Base-by-base conservation (phyloP, 1,284 basidiomycete genomes). In the Phlebopus sp. region DNA sequence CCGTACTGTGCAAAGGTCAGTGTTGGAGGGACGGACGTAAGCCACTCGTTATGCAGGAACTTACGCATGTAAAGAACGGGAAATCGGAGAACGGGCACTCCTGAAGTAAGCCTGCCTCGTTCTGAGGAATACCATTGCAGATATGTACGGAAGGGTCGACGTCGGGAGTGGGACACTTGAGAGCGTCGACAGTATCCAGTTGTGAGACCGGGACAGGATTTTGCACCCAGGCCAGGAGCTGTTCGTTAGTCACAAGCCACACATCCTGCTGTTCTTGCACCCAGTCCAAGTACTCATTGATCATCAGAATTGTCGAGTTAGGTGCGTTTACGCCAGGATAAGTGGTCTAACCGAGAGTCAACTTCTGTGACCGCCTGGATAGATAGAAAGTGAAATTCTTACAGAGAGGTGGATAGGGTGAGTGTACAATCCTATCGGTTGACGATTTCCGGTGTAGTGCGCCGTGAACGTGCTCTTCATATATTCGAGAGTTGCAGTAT, bases 231-330 rank as follows among this genome's bases (percentile, higher is more conserved):
- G 75, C 79, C 21, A 91, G 76, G 3, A 91, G 74, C 68, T 91
- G 87, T 53, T 79, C 78, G 57, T 76, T 83, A 5, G 82, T 84
- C 21, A 91, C 81, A 54, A 91, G 86, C 87, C 87, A 90, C 1
- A 86, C 84, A 64, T 90, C 78, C 49, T 78, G 77, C 59, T 85
- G 82, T 50, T 77, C 57, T 62, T 90, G 87, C 14, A 84, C 87
- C 87, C 89, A 92, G 67, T 91, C 87, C 36, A 91, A 72, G 73
- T 90, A 91, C 14, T 73, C 57, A 61, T 90, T 90, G 64, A 91
- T 79, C 86, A 89, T 87, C 36, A 73, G 63, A 57, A 88, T 82
- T 8, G 78, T 84, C 2, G 72, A 71, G 42, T 73, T 73, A 14
- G 71, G 66, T 2, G 72, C 67, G 10, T 66, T 65, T 27, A 81